Base-by-base conservation (phyloP, 108 stramenopile species). In the Skeletonema tropicum region DNA sequence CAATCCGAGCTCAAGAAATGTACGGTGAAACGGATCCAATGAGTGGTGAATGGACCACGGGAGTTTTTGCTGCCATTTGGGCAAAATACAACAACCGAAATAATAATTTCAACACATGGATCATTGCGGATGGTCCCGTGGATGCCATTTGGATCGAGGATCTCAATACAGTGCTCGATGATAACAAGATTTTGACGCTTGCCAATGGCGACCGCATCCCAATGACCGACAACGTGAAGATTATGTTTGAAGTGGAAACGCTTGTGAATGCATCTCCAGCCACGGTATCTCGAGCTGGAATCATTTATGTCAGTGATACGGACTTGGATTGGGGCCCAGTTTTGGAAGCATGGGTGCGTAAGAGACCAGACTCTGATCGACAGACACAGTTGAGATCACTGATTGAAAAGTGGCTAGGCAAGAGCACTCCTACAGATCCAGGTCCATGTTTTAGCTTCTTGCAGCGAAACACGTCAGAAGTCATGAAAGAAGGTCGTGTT, bases 101-200 rank as follows among this genome's bases (percentile, higher is more conserved):
- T 60, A 92, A 94, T 68, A 59, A 88, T 11, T 94, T 90, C 92
- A 95, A 93, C 78, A 96, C 95, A 0, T 96, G 95, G 95, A 93
- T 97, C 74, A 94, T 94, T 67, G 92, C 92, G 60, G 96, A 97
- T 77, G 96, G 96, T 0, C 96, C 96, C 21, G 96, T 97, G 19
- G 96, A 97, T 85, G 93, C 95, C 14, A 97, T 96, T 74, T 97
- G 96, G 96, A 97, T 96, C 58, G 96, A 97, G 81, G 95, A 95
- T 77, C 90, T 97, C 15, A 96, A 97, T 76, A 96, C 94, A 19
- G 96, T 96, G 11, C 74, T 97, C 6, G 95, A 96, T 77, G 96
- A 97, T 73, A 97, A 96, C 74, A 90, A 81, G 60, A 90, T 97
- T 52, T 87, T 97, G 9, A 96, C 95, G 17, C 68, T 97, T 25